A percentile compares a stretch with the other conserved stretches of the same genome.
Conservation (phyloP, 179 eudicot genomes). For the Camellia oleifera region DNA sequence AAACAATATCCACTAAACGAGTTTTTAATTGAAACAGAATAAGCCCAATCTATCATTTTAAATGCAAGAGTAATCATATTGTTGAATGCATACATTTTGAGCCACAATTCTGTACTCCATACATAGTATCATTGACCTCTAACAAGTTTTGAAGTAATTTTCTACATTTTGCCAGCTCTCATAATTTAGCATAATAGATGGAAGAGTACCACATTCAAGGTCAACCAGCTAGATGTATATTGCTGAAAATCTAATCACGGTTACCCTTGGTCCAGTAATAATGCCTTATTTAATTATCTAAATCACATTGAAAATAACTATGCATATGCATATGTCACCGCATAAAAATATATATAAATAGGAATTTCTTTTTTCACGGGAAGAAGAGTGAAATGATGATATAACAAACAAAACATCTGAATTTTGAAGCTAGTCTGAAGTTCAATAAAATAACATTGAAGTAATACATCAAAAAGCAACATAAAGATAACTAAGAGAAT, state of each 20-base stretch:
- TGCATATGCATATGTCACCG: not conserved
- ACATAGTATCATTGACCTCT: not conserved
- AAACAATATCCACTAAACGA: not conserved
- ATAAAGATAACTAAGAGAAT: constrained; percentile 2
- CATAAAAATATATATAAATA: not conserved
- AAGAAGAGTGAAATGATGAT: not conserved
- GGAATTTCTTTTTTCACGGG: not conserved
- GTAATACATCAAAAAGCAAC: not conserved
- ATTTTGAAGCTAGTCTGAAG: constrained; percentile 9
- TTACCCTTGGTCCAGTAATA: not conserved
- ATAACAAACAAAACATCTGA: not conserved
- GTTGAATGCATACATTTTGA: not conserved
- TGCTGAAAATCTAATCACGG: not conserved
- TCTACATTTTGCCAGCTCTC: not conserved
- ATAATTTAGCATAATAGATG: not conserved
- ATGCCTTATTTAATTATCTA: too few species aligned
- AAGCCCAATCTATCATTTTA: not conserved
- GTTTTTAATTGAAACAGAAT: not conserved
- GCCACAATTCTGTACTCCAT: not conserved
- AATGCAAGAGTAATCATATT: not conserved
- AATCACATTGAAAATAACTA: not conserved
- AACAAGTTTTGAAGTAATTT: not conserved
- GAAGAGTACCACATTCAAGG: not conserved
- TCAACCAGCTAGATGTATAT: not conserved
- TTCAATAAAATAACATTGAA: not conserved